Percentiles rank a stretch among this genome's conserved stretches.
These are phyloP conservation scores for Ophiostoma novo-ulmi DNA, from an alignment of 2,329 filamentous ascomycete genomes.

Conservation along the genomic window DNA sequence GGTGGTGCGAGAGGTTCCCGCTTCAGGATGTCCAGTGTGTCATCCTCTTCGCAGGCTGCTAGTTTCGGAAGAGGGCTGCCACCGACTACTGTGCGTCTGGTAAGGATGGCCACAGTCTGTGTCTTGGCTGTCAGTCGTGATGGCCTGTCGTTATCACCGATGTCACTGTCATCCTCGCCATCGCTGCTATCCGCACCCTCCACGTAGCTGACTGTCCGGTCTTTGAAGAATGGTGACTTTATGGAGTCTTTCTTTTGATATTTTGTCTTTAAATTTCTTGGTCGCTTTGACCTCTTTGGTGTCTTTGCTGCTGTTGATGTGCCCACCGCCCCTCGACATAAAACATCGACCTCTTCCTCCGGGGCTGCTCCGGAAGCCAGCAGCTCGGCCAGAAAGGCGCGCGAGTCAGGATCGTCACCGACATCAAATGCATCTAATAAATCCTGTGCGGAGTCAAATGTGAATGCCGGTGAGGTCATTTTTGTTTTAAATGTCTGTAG, in stretches of 20 bases:
- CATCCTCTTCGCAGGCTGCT: not conserved
- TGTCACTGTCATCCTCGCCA: not conserved
- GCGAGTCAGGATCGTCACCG: constrained; percentile 22
- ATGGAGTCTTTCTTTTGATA: not conserved
- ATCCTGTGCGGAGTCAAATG: constrained; percentile 17
- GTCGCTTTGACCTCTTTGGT: constrained; percentile 4
- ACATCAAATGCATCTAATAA: constrained; percentile 24
- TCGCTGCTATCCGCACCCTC: not conserved
- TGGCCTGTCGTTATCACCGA: not conserved
- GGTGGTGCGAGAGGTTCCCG: not conserved
- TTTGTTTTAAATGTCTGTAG: not conserved
- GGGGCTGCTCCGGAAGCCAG: constrained; percentile 23
- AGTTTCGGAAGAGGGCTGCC: not conserved
- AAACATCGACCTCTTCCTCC: constrained; percentile 19
- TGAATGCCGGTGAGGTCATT: not conserved
- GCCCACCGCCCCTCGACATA: not conserved
- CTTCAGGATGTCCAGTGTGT: not conserved
- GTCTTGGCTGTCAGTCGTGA: not conserved
- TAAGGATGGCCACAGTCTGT: not conserved
- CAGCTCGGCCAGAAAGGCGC: constrained; percentile 23
- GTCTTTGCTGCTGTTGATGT: not conserved
- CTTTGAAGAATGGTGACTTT: constrained; percentile 21
- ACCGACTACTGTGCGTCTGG: not conserved
- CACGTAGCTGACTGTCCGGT: not conserved
- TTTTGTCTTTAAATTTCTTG: not conserved